phyloP scores from a whole-genome alignment of 306 rosid genomes.

The cucumber (Cucumis sativus) region Cucumber_9930_V3 NC_026657.2:15133501-15134000 shows the following conservation, averaged over 20 bases:
- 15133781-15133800: conserved; percentile 87
- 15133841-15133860: conserved; percentile 72
- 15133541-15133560: not conserved
- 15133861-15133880: conserved; percentile 33
- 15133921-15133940: conserved; percentile 98
- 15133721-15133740: conserved; percentile 80
- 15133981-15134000: conserved; percentile 97
- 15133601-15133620: not conserved
- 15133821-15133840: conserved; percentile 85
- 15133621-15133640: not conserved
- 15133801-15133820: conserved; percentile 84
- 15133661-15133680: not conserved
- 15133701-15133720: conserved; percentile 91
- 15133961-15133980: conserved; percentile 99
- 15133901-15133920: conserved; percentile 43
- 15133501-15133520: not conserved
- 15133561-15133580: not conserved
- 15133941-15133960: conserved; percentile 95
- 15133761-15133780: conserved; percentile 98
- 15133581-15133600: not conserved
- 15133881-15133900: conserved; percentile 9
- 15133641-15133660: not conserved
- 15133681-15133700: conserved; percentile 99
- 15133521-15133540: not conserved
- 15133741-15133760: conserved; percentile 98